phyloP scores from a whole-genome alignment of 2,329 filamentous ascomycete species.

The Lasiodiplodia sp. region DNA sequence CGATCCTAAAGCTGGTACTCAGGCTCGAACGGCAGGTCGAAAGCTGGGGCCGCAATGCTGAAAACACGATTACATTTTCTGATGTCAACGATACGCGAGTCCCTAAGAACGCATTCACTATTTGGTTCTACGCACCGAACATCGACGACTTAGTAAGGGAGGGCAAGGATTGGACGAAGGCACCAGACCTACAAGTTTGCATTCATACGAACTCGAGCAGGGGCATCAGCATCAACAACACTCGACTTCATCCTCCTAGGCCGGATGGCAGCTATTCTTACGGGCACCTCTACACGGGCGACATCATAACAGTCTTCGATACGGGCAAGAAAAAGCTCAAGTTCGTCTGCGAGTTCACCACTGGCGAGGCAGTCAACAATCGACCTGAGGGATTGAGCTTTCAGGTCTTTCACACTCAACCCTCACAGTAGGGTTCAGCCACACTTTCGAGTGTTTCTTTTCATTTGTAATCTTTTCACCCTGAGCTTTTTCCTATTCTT shows the following conservation, averaged over 20 bases:
- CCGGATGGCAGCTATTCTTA: constrained; percentile 62
- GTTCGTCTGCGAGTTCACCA: constrained; percentile 54
- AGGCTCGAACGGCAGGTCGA: constrained; percentile 71
- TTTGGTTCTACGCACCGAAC: constrained; percentile 75
- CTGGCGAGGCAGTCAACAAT: constrained; percentile 43
- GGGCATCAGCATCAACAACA: constrained; percentile 79
- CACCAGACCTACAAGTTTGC: constrained; percentile 68
- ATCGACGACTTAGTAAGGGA: constrained; percentile 62
- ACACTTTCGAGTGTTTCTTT: background rate
- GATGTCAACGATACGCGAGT: constrained; percentile 72
- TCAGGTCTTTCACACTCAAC: background rate
- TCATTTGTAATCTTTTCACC: background rate
- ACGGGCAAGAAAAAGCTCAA: constrained; percentile 48
- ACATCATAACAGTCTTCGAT: constrained; percentile 76
- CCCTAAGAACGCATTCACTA: constrained; percentile 80
- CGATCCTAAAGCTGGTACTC: constrained; percentile 67
- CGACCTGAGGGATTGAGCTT: constrained; percentile 22
- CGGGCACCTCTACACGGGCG: constrained; percentile 76
- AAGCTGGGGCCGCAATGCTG: constrained; percentile 76
- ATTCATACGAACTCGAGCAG: constrained; percentile 82
- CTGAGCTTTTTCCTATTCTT: background rate
- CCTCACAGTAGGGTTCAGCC: background rate
- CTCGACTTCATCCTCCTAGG: constrained; percentile 65
- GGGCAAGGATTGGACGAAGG: constrained; percentile 61
- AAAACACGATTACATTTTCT: constrained; percentile 73